These are phyloP conservation scores for Gomphus bonarii DNA, from an alignment of 1,284 basidiomycete species.

Conservation along the genomic window DNA sequence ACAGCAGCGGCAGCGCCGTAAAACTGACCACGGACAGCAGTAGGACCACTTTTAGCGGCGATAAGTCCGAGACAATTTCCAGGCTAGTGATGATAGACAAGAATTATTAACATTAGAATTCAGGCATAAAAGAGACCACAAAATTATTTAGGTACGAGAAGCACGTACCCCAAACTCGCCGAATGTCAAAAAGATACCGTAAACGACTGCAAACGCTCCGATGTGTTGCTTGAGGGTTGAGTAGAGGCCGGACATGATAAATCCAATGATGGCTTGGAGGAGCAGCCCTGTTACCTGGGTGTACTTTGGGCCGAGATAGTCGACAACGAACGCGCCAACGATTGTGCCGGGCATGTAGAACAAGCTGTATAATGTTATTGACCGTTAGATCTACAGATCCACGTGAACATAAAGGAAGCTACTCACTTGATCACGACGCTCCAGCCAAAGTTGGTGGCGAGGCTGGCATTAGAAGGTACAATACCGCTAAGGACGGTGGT, in stretches of 20 bases:
- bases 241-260: conserved; percentile 81
- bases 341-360: conserved; percentile 76
- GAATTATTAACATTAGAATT: too few relatives aligned
- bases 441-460: conserved; percentile 66
- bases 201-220: conserved; percentile 76
- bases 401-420: neutral
- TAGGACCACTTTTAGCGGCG: conserved; percentile 75
- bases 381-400: too few relatives aligned
- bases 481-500: conserved; percentile 57
- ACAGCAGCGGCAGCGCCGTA: conserved; percentile 82
- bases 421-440: conserved; percentile 65
- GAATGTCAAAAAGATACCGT: conserved; percentile 84
- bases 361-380: conserved; percentile 32
- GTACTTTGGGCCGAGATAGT: conserved; percentile 63
- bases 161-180: conserved; percentile 56
- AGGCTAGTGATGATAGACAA: too few relatives aligned
- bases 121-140: neutral
- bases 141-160: too few relatives aligned
- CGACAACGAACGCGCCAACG: conserved; percentile 70
- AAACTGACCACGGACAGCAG: conserved; percentile 78
- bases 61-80: conserved; percentile 76
- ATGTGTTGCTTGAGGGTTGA: conserved; percentile 48
- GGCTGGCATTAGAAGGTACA: conserved; percentile 10
- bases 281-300: conserved; percentile 72
- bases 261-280: conserved; percentile 63